These are phyloP conservation scores for Stephania japonica DNA, from an alignment of 164 flowering plant genomes.

Conservation along the genomic window DNA sequence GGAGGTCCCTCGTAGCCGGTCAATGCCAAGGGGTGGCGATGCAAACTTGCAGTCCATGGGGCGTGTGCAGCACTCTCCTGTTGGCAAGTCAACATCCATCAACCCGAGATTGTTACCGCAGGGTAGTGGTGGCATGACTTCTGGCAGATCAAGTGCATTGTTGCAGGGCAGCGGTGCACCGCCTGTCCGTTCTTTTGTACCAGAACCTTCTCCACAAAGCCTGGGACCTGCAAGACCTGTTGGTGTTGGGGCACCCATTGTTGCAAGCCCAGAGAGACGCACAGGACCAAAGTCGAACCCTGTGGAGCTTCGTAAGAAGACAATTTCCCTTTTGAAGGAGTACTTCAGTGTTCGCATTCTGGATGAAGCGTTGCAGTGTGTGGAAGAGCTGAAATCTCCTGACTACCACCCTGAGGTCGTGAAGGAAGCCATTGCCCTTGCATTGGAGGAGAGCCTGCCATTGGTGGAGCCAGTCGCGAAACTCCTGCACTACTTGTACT, in stretches of 20 bases:
- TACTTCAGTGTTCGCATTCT: conserved; percentile 58
- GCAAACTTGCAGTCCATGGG: conserved; percentile 30
- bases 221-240: conserved; percentile 27
- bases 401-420: conserved; percentile 66
- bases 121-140: conserved; percentile 54
- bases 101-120: conserved; percentile 68
- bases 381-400: conserved; percentile 77
- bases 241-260: conserved; percentile 13
- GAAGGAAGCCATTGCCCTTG: conserved; percentile 66
- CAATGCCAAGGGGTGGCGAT: conserved; percentile 57
- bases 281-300: conserved; percentile 26
- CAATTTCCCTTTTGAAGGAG: conserved; percentile 70
- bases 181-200: conserved; percentile 23
- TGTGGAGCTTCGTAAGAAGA: conserved; percentile 52
- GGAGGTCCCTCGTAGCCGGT: conserved; percentile 68
- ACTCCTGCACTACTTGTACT: conserved; percentile 50
- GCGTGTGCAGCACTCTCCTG: conserved; percentile 46
- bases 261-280: conserved; percentile 36
- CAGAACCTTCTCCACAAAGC: conserved; percentile 28
- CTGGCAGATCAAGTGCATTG: conserved; percentile 67
- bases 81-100: conserved; percentile 36
- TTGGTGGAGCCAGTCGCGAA: conserved; percentile 50
- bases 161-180: conserved; percentile 53
- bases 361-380: conserved; percentile 79
- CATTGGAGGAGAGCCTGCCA: conserved; percentile 68